Percentiles rank a stretch among this genome's conserved stretches.
phyloP scores from a whole-genome alignment of 805 yeast species.

The Maudiozyma saulgeensis region DNA sequence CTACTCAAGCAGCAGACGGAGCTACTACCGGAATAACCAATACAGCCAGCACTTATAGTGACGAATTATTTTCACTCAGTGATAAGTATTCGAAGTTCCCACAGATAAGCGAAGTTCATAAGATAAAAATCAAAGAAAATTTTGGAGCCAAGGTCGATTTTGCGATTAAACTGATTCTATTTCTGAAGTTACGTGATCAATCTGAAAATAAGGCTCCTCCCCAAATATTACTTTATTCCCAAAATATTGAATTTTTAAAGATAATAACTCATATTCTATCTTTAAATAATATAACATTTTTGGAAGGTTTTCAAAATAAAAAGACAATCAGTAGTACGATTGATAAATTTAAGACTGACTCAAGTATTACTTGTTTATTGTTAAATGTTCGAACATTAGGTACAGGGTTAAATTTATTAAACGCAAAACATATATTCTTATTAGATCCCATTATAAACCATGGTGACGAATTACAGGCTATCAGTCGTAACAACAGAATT shows the following conservation, averaged over 20 bases:
- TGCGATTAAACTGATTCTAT: constrained; percentile 62
- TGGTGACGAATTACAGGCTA: constrained; percentile 83
- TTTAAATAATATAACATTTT: constrained; percentile 43
- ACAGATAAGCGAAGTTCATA: constrained; percentile 37
- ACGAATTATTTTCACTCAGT: neutral
- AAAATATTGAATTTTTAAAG: constrained; percentile 69
- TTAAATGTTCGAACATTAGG: constrained; percentile 81
- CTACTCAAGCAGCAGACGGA: neutral
- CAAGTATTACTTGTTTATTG: constrained; percentile 69
- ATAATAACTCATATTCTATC: constrained; percentile 58
- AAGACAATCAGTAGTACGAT: constrained; percentile 18
- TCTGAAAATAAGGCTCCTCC: constrained; percentile 32
- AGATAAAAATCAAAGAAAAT: constrained; percentile 34
- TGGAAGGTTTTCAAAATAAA: constrained; percentile 39
- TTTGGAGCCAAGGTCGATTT: constrained; percentile 85
- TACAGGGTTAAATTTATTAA: constrained; percentile 81
- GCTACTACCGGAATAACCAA: constrained; percentile 1
- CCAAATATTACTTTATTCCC: constrained; percentile 83
- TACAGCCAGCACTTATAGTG: neutral
- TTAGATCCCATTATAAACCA: constrained; percentile 90
- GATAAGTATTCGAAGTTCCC: constrained; percentile 17
- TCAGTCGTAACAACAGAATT: constrained; percentile 83
- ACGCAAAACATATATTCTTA: constrained; percentile 84
- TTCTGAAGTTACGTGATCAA: constrained; percentile 45
- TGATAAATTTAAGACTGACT: constrained; percentile 49